A percentile compares a stretch with the other conserved stretches of the same genome.
phyloP scores from a whole-genome alignment of 1,139 yeast genomes.

The Suhomyces ambrosiae region DNA sequence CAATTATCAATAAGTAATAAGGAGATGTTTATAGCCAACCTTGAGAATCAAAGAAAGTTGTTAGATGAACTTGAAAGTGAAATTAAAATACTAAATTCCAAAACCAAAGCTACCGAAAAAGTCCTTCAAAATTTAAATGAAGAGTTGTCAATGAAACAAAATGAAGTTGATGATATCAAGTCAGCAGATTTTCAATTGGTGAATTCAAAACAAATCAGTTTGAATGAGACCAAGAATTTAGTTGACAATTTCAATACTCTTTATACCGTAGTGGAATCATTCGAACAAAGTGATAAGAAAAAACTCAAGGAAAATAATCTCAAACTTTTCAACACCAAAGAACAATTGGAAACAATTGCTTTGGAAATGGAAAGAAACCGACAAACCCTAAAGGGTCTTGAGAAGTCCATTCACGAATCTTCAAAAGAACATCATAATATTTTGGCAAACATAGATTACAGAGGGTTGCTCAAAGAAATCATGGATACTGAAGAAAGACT shows the following conservation, averaged over 20 bases:
- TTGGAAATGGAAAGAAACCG: conserved; percentile 30
- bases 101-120: conserved; percentile 15
- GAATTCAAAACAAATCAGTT: conserved; percentile 11
- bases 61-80: conserved; percentile 6
- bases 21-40: conserved; percentile 52
- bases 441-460: conserved; percentile 42
- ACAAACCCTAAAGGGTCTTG: conserved; percentile 24
- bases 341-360: conserved; percentile 21
- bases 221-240: conserved; percentile 5
- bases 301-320: conserved; percentile 23
- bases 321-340: not conserved
- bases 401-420: conserved; percentile 37
- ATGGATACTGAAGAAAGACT: conserved; percentile 32
- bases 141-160: conserved; percentile 12
- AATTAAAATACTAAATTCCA: conserved; percentile 1
- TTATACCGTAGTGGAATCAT: conserved; percentile 19
- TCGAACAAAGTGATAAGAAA: conserved; percentile 22
- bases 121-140: conserved; percentile 17
- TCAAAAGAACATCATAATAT: conserved; percentile 40
- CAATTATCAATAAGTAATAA: conserved; percentile 56
- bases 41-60: conserved; percentile 23
- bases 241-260: conserved; percentile 12
- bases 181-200: conserved; percentile 24
- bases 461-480: conserved; percentile 33
- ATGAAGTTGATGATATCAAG: conserved; percentile 28